These are phyloP conservation scores for Reutealis trisperma DNA, from an alignment of 345 rosid genomes.

Conservation along the genomic window DNA sequence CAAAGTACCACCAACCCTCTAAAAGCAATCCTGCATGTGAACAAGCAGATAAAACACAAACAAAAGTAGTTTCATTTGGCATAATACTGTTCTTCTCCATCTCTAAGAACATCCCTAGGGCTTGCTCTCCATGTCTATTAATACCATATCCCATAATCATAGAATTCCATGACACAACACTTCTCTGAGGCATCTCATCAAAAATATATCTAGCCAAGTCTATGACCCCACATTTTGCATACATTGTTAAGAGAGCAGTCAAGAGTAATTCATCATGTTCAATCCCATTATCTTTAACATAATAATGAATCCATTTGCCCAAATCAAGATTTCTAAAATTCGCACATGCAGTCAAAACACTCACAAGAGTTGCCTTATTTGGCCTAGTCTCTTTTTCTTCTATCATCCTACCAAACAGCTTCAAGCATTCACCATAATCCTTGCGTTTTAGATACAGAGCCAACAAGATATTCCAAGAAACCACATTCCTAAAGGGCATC, in stretches of 20 bases:
- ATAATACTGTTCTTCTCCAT: constrained; percentile 49
- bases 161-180: constrained; percentile 36
- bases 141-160: constrained; percentile 42
- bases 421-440: constrained; percentile 49
- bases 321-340: constrained; percentile 44
- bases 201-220: constrained; percentile 33
- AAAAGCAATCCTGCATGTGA: constrained; percentile 48
- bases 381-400: constrained; percentile 46
- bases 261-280: constrained; percentile 51
- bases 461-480: constrained; percentile 42
- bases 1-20: constrained; percentile 72
- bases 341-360: constrained; percentile 61
- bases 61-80: constrained; percentile 54
- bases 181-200: constrained; percentile 33
- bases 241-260: constrained; percentile 60
- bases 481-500: constrained; percentile 35
- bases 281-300: constrained; percentile 35
- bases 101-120: constrained; percentile 46
- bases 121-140: constrained; percentile 46
- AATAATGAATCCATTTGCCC: constrained; percentile 55
- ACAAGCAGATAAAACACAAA: constrained; percentile 60
- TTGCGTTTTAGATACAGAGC: constrained; percentile 55
- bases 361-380: constrained; percentile 53
- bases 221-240: constrained; percentile 35
- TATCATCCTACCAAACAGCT: constrained; percentile 51